phyloP scores from a whole-genome alignment of 805 yeast genomes.

The Sungouiella thailandica region DNA sequence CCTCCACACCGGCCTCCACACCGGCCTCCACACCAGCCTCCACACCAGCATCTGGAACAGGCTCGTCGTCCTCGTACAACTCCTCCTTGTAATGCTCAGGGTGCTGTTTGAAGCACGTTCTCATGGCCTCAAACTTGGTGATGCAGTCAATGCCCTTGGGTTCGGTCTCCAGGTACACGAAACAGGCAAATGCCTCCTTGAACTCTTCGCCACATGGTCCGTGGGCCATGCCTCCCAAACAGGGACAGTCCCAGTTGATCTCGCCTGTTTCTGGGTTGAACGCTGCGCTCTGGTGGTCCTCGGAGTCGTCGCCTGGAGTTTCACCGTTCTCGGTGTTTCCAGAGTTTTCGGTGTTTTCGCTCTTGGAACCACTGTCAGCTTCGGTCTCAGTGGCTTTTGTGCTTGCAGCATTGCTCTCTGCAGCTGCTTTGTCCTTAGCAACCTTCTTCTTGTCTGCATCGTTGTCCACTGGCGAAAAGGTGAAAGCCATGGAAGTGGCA shows the following conservation, averaged over 20 bases:
- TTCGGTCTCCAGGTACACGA: slow-evolving; percentile 87
- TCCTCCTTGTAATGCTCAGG: slow-evolving; percentile 95
- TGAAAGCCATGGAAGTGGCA: slow-evolving; percentile 5
- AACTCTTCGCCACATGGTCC: slow-evolving; percentile 98
- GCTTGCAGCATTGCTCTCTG: slow-evolving; percentile 3
- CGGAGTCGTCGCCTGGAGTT: slow-evolving; percentile 15
- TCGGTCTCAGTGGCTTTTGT: neutral
- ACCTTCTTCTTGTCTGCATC: slow-evolving; percentile 11
- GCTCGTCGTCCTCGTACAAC: slow-evolving; percentile 70
- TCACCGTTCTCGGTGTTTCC: neutral
- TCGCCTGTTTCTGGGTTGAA: slow-evolving; percentile 97
- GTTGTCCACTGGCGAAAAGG: slow-evolving; percentile 8
- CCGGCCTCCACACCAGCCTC: too few species aligned
- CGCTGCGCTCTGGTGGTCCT: slow-evolving; percentile 55
- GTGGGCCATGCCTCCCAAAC: slow-evolving; percentile 97
- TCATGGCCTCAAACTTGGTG: slow-evolving; percentile 86
- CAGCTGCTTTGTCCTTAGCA: slow-evolving; percentile 7
- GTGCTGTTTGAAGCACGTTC: slow-evolving; percentile 84
- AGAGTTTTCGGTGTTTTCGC: neutral
- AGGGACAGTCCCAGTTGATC: slow-evolving; percentile 99
- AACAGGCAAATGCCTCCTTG: slow-evolving; percentile 91
- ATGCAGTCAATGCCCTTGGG: slow-evolving; percentile 97
- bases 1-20: slow-evolving; percentile 3
- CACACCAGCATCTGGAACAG: slow-evolving; percentile 11
- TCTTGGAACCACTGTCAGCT: neutral